Percentiles rank a stretch among this genome's conserved stretches.
Evolutionary conservation across 805 yeast species (phyloP).

Genomic region (Priceomyces fermenticarens): DNA sequence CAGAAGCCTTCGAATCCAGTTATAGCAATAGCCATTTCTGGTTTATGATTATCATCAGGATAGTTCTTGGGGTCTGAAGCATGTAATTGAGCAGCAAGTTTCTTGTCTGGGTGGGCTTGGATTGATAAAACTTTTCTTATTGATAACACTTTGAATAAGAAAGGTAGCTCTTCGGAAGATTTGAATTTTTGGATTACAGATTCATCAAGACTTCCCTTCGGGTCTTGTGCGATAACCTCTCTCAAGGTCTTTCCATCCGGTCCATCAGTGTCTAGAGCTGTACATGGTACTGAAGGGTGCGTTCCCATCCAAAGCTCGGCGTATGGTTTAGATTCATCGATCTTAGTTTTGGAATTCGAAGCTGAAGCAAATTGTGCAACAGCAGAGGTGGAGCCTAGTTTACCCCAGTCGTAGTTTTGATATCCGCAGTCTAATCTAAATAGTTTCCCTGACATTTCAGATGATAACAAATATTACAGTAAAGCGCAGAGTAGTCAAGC

Average conservation of each 20-base stretch:
- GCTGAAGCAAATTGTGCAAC: conserved; percentile 84
- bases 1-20: conserved; percentile 97
- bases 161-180: conserved; percentile 72
- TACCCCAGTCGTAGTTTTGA: conserved; percentile 88
- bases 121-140: conserved; percentile 90
- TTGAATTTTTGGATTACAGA: conserved; percentile 64
- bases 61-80: conserved; percentile 85
- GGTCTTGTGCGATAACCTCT: conserved; percentile 59
- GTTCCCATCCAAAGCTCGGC: conserved; percentile 99
- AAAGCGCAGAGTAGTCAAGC: too few relatives aligned
- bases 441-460: conserved; percentile 22
- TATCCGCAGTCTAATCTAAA: conserved; percentile 52
- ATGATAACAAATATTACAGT: too few relatives aligned
- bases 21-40: conserved; percentile 99
- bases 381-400: conserved; percentile 77
- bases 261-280: conserved; percentile 39
- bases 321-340: conserved; percentile 79
- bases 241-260: conserved; percentile 56
- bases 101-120: conserved; percentile 97
- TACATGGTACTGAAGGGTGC: conserved; percentile 87
- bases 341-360: conserved; percentile 57
- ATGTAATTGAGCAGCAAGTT: conserved; percentile 72
- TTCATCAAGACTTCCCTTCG: conserved; percentile 58
- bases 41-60: conserved; percentile 98
- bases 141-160: conserved; percentile 88